Evolutionary conservation across 2,329 filamentous ascomycete genomes (phyloP), one percentile per base, ranked within the genome.

Genomic region (Berkeleyomyces basicola): DNA sequence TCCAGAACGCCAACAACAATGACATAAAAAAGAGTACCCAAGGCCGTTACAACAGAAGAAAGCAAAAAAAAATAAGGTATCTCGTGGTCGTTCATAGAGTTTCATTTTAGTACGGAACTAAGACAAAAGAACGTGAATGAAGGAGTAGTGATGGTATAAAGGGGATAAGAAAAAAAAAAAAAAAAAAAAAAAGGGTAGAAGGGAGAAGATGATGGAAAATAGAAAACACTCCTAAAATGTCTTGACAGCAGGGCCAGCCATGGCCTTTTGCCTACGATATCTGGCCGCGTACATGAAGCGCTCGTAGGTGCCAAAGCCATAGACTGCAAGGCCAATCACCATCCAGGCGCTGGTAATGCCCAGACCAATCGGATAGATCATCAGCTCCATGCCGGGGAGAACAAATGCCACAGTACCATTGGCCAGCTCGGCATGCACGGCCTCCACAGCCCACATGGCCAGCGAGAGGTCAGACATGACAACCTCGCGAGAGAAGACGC

Each of bases 311-410:
- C 87, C 87, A 63, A 79, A 78, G 2, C 79, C 85, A 65, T 86
- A 81, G 31, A 79, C 81, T 0, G 72, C 71, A 5, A 83, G 59
- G 36, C 84, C 81, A 23, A 86, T 65, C 0, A 79, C 66, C 1
- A 82, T 71, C 85, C 87, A 90, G 10, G 79, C 68, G 46, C 79
- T 74, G 2, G 81, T 86, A 68, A 90, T 78, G 67, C 88, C 74
- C n/a, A 86, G 74, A 16, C 87, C 87, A 39, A 85, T 75, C 6
- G 87, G 86, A 72, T 87, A 84, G 65, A 89, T 81, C 68, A 87
- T 76, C 61, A 90, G 77, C 65, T 81, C 78, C 46, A 82, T 78
- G 53, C 87, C 87, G 0, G 87, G 87, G 1, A 90, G 74, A 11
- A 88, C 76, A 67, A 90, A 90, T 1, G 84, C 82, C 9, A 80